Base-by-base conservation (phyloP, 768 basidiomycete genomes). In the Roridomyces roridus region DNA sequence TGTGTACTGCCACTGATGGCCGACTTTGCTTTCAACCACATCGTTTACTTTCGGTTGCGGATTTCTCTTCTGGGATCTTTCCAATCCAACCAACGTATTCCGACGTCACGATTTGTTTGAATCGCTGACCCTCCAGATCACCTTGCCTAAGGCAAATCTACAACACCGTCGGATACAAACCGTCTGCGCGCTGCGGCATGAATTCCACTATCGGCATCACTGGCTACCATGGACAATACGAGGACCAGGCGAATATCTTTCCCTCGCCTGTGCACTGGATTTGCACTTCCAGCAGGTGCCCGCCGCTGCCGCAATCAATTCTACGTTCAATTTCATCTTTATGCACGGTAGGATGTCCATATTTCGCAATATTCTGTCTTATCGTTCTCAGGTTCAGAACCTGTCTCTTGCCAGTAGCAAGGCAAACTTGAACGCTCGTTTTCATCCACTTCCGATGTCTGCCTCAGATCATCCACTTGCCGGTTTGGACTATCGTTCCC, bases 361-460 rank as follows among this genome's bases (percentile, higher is more conserved):
- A 6, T 43, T 54, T 24, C n/a, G n/a, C n/a, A 29, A 25, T 4
- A n/a, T 36, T 18, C 17, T 31, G 15, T 26, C 28, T 10, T 0
- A 34, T 24, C 17, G 15, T 15, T 18, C 15, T 10, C 15, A 56
- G 51, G 52, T 14, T 6, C 61, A 61, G 25, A 25, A 64, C 35
- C 11, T 17, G n/a, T 28, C 41, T 15, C 28, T 47, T 2, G 57
- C 53, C n/a, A 53, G 61, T 8, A 53, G 10, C 14, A 57, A 81
- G 64, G 79, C 82, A 18, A 66, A 80, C 65, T 74, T 86, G 11
- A 85, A 86, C 63, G 71, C 83, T 5, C 74, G 85, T 62, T 86
- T 82, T 47, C n/a, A n/a, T n/a, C n/a, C n/a, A n/a, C n/a, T n/a
- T n/a, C n/a, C n/a, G n/a, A n/a, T n/a, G n/a, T n/a, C n/a, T n/a